Evolutionary conservation across 2,329 filamentous ascomycete species (phyloP), one percentile per base, ranked within the genome.

Genomic region (Truncatella angustata): DNA sequence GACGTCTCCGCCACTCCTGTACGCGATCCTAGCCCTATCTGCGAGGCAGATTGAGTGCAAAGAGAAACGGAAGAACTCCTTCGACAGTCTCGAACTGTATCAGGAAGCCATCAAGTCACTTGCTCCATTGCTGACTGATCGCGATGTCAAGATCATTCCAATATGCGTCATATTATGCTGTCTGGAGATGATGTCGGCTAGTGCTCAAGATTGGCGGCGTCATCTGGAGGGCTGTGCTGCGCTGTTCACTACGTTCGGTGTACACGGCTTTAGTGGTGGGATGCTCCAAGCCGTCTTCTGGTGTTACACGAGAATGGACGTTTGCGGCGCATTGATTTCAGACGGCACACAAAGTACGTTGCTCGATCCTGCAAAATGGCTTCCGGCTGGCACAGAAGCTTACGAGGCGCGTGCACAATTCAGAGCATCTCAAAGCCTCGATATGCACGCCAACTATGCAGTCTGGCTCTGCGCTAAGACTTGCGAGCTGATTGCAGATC

Each of bases 381-480:
- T 78, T 3, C 69, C 72, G 0, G 66, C 69, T 5, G 69, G 69
- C 20, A 63, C 69, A 10, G 57, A 70, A 11, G 65, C 70, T 16
- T 60, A 66, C 5, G 67, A 70, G 16, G 70, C 71, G 4, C 61
- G 64, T 14, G 57, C 63, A 39, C 57, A 76, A 51, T 70, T 76
- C 58, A 61, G 63, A 32, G 54, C 42, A 12, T 49, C 52, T 14
- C 54, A 56, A 58, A 68, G 66, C 9, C 70, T 76, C 4, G 81
- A 85, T 56, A 81, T 79, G 72, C 75, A 82, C 55, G 81, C 81
- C 28, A 84, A 84, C 57, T 80, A 80, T 56, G 73, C 80, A 6
- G 80, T 85, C 2, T 85, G 79, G 56, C 70, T 85, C 1, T 77
- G 73, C 47, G 75, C 80, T 4, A 73, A 72, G 51, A 73, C 74